Percentiles rank a stretch among this genome's conserved stretches.
Evolutionary conservation across 1,284 basidiomycete species (phyloP).

Genomic region (Agaricales sp.): DNA sequence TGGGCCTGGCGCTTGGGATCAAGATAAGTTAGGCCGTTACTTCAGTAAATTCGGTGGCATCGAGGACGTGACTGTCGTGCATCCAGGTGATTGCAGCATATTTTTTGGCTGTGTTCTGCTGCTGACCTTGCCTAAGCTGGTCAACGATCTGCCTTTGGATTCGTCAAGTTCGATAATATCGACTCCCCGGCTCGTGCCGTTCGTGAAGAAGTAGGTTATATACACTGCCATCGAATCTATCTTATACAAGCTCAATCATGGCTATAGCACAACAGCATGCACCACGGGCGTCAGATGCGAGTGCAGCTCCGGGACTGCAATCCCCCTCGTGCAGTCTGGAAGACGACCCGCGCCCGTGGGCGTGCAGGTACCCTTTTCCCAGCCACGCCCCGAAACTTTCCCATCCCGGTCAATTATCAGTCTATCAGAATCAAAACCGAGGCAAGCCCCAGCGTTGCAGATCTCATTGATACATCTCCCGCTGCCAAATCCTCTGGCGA

Average conservation of each 20-base stretch:
- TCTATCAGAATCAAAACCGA: background rate
- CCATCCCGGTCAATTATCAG: background rate
- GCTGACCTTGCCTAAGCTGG: conserved; percentile 30
- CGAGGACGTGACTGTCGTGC: conserved; percentile 50
- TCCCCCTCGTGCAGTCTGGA: conserved; percentile 36
- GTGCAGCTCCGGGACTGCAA: conserved; percentile 58
- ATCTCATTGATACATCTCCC: background rate
- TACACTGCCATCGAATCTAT: background rate
- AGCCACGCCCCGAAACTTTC: background rate
- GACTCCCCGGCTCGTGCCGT: conserved; percentile 53
- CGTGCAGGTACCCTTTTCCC: conserved; percentile 12
- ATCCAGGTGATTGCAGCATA: conserved; percentile 37
- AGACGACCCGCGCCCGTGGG: conserved; percentile 23
- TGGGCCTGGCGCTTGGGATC: conserved; percentile 56
- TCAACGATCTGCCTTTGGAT: conserved; percentile 60
- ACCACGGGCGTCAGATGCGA: conserved; percentile 58
- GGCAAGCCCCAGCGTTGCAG: background rate
- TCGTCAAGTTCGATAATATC: conserved; percentile 55
- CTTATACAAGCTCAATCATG: conserved; percentile 5
- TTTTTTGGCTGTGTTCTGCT: background rate
- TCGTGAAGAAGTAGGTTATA: conserved; percentile 39
- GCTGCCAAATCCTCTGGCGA: background rate
- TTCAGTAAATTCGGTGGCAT: conserved; percentile 58
- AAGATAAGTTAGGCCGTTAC: conserved; percentile 41
- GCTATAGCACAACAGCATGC: conserved; percentile 51